Evolutionary conservation across 495 filamentous ascomycete species (phyloP).

Genomic region (Tetracladium marchalianum): DNA sequence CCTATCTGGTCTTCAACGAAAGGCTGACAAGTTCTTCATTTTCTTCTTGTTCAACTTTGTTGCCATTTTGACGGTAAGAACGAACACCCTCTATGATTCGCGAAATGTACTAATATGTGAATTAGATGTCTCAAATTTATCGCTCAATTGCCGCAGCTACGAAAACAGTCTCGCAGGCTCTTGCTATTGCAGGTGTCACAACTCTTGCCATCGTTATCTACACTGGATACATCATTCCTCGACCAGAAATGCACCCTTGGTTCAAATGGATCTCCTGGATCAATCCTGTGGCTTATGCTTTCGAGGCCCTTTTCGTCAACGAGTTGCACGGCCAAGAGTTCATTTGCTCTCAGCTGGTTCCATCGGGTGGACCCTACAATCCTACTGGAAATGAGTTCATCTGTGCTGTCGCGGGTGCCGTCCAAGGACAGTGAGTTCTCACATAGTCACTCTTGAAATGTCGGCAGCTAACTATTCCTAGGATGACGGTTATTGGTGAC

Average conservation of each 20-base stretch:
- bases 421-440: slow-evolving; percentile 29
- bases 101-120: slow-evolving; percentile 56
- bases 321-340: slow-evolving; percentile 52
- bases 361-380: slow-evolving; percentile 26
- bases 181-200: slow-evolving; percentile 64
- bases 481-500: slow-evolving; percentile 51
- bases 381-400: slow-evolving; percentile 37
- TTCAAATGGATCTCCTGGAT: slow-evolving; percentile 74
- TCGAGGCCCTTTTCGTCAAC: slow-evolving; percentile 62
- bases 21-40: slow-evolving; percentile 50
- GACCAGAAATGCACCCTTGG: slow-evolving; percentile 68
- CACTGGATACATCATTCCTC: slow-evolving; percentile 71
- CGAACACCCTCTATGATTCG: slow-evolving; percentile 57
- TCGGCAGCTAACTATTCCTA: background rate
- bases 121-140: slow-evolving; percentile 64
- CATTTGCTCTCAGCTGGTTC: slow-evolving; percentile 31
- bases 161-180: slow-evolving; percentile 68
- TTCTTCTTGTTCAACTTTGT: slow-evolving; percentile 60
- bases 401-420: slow-evolving; percentile 46
- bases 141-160: slow-evolving; percentile 71
- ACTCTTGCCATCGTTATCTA: slow-evolving; percentile 65
- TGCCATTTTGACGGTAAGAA: slow-evolving; percentile 45
- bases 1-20: slow-evolving; percentile 41
- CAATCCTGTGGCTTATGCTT: slow-evolving; percentile 71
- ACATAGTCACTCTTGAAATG: slow-evolving; percentile 37